Conservation (phyloP, 2,329 filamentous ascomycete species). For the Tolypocladium tropicale region DNA sequence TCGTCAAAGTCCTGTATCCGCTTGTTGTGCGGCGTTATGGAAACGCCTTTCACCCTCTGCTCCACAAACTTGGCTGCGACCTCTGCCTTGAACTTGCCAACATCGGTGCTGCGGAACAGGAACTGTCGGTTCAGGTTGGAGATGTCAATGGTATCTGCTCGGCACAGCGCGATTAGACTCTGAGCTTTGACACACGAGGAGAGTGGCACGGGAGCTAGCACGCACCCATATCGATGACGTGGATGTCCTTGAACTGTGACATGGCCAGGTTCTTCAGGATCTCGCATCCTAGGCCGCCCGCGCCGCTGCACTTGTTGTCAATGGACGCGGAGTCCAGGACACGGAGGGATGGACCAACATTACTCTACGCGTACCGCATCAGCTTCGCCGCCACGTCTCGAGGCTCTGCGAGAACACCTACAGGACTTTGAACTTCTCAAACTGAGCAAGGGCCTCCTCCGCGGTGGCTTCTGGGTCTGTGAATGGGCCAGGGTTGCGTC, state of each 20-base stretch:
- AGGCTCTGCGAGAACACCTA: conserved; percentile 29
- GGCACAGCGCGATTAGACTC: neutral
- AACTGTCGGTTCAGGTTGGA: conserved; percentile 98
- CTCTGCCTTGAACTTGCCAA: conserved; percentile 88
- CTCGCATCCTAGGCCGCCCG: conserved; percentile 89
- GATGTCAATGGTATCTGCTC: conserved; percentile 98
- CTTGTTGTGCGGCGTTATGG: conserved; percentile 87
- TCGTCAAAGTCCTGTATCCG: conserved; percentile 96
- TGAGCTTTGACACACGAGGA: neutral
- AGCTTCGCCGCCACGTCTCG: neutral
- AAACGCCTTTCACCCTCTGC: conserved; percentile 77
- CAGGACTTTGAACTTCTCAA: conserved; percentile 67
- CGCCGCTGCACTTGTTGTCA: conserved; percentile 50
- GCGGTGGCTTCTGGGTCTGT: conserved; percentile 53
- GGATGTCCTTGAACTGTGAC: conserved; percentile 91
- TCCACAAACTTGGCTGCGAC: conserved; percentile 89
- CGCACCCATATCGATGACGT: conserved; percentile 96
- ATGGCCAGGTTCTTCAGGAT: conserved; percentile 93
- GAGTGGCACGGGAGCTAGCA: conserved; percentile 1
- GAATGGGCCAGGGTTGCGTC: conserved; percentile 69
- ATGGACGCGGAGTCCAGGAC: neutral
- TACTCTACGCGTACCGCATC: conserved; percentile 28
- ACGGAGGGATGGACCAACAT: conserved; percentile 29
- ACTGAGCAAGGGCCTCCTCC: conserved; percentile 41
- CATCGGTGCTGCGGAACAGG: conserved; percentile 82